A percentile compares a stretch with the other conserved stretches of the same genome.
Evolutionary conservation across 129 eudicot species (phyloP).

Genomic region (Artemisia annua): DNA sequence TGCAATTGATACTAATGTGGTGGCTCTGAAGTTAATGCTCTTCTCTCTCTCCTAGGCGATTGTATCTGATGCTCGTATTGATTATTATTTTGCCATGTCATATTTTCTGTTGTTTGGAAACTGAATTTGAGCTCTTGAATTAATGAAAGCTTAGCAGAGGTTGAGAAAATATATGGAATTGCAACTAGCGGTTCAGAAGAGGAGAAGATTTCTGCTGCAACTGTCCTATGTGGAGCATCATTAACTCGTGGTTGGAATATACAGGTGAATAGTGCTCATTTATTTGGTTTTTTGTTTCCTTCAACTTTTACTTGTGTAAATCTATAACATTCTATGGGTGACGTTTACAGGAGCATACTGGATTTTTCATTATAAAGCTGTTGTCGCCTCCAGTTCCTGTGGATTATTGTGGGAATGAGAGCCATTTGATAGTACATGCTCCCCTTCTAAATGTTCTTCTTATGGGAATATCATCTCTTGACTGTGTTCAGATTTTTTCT

Average conservation of each 20-base stretch:
- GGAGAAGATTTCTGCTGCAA: slow-evolving; percentile 90
- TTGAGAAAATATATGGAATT: slow-evolving; percentile 40
- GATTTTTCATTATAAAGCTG: slow-evolving; percentile 37
- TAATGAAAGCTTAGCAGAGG: slow-evolving; percentile 57
- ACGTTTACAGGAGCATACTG: slow-evolving; percentile 54
- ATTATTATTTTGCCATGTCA: background rate
- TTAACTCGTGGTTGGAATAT: slow-evolving; percentile 95
- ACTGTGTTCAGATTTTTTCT: slow-evolving; percentile 84
- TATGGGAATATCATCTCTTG: slow-evolving; percentile 73
- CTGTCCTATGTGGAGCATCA: slow-evolving; percentile 87
- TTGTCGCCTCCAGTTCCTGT: slow-evolving; percentile 51
- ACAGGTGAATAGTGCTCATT: slow-evolving; percentile 50
- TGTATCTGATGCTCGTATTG: too few species aligned
- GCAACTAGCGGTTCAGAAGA: slow-evolving; percentile 61
- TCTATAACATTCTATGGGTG: slow-evolving; percentile 2
- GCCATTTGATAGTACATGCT: slow-evolving; percentile 74
- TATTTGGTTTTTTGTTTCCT: background rate
- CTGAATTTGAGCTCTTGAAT: slow-evolving; percentile 60
- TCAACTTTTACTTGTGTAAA: background rate
- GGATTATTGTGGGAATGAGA: slow-evolving; percentile 70
- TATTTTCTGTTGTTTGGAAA: slow-evolving; percentile 40
- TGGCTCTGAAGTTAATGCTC: too few species aligned
- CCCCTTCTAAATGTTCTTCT: slow-evolving; percentile 83
- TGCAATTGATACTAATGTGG: too few species aligned
- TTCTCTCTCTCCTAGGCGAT: too few species aligned